Base-by-base conservation (phyloP, 805 yeast genomes). In the Henningerozyma blattae region DNA sequence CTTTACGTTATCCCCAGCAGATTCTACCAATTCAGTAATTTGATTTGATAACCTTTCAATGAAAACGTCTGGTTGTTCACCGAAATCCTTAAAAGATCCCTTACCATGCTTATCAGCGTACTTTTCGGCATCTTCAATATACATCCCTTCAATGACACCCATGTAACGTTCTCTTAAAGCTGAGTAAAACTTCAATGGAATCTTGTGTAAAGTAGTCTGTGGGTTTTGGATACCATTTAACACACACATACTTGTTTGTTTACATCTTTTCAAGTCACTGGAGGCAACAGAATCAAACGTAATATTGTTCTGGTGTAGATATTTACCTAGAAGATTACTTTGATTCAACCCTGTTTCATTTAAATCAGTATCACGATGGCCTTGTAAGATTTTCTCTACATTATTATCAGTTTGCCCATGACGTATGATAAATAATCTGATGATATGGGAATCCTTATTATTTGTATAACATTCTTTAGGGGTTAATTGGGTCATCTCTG, bases 401-500 rank as follows among this genome's bases (percentile, higher is more conserved):
- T 84, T 84, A 54, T 77, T 76, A 36, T 75, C 75, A 0, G 95
- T 84, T 52, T 80, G 91, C 1, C 94, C 95, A 46, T 84, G 95
- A 47, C 95, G 70, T 4, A 84, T 71, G 4, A 83, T 53, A 42
- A 78, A 77, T 3, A 81, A 46, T 18, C 81, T 59, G 2, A 72
- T 50, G 7, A 55, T 43, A 4, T 52, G 41, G 3, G 54, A 46
- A 41, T 66, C 64, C 2, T 45, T 43, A 43, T 68, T 70, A 17
- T 40, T 34, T 31, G 33, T 9, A 31, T 47, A 45, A 31, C 35
- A 42, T 15, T 24, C 27, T 24, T 13, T 13, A 12, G 15, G 12
- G 6, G 12, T 24, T 20, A 20, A 20, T 9, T 12, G 8, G 24
- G 24, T 20, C 24, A 20, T 20, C 8, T 12, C 24, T 9, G 50